Percentiles rank a stretch among this genome's conserved stretches.
Evolutionary conservation across 1,139 yeast genomes (phyloP).

Genomic region (Yamadazyma aaseri): DNA sequence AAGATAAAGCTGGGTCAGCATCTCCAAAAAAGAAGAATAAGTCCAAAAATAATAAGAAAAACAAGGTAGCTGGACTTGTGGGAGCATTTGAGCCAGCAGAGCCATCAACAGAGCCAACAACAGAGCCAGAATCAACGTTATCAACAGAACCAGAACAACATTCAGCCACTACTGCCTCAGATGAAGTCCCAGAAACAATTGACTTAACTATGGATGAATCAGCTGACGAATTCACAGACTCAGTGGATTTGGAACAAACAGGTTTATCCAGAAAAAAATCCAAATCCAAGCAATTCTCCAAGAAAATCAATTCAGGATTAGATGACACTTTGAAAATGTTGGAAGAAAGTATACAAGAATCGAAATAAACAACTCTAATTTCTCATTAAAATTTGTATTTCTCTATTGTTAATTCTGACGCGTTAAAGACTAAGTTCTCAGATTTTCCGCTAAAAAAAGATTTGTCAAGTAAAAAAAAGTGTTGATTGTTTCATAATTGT

Average conservation of each 20-base stretch:
- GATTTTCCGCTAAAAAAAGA: too few species aligned
- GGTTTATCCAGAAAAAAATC: conserved; percentile 22
- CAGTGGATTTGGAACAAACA: conserved; percentile 9
- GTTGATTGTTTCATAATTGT: too few species aligned
- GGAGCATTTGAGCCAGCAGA: conserved; percentile 9
- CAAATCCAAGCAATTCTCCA: conserved; percentile 26
- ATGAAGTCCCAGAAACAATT: conserved; percentile 2
- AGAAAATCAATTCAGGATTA: conserved; percentile 32
- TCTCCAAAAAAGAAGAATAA: conserved; percentile 3
- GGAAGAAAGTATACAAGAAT: conserved; percentile 35
- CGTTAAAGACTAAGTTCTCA: too few species aligned
- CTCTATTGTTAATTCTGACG: too few species aligned
- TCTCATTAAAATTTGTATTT: not conserved
- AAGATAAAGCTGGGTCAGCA: too few species aligned
- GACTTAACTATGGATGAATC: conserved; percentile 10
- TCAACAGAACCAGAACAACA: conserved; percentile 5
- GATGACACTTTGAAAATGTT: conserved; percentile 43
- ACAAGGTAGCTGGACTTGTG: conserved; percentile 12
- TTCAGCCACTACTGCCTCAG: conserved; percentile 4
- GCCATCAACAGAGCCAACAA: conserved; percentile 2
- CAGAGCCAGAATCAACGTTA: conserved; percentile 1
- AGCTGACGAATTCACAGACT: conserved; percentile 16
- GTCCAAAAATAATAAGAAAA: conserved; percentile 10
- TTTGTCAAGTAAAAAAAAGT: too few species aligned
- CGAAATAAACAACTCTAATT: not conserved